These are phyloP conservation scores for Lanmaoa pseudosensibilis DNA, from an alignment of 768 basidiomycete species.

Conservation along the genomic window DNA sequence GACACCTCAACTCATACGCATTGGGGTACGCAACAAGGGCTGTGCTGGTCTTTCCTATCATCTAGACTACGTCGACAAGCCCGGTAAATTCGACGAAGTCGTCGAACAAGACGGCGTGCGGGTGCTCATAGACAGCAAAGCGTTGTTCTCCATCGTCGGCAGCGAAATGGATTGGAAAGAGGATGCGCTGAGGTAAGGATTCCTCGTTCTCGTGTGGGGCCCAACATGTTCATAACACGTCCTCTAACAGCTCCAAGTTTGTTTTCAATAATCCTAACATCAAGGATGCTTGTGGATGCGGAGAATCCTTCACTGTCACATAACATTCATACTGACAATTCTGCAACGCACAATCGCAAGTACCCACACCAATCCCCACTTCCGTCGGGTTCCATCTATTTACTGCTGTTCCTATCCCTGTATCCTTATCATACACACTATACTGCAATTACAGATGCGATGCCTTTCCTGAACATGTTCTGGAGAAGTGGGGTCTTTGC, in stretches of 20 bases:
- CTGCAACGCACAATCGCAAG: constrained; percentile 6
- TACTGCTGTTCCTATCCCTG: constrained; percentile 14
- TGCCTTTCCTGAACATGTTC: background rate
- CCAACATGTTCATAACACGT: constrained; percentile 1
- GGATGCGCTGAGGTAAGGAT: constrained; percentile 72
- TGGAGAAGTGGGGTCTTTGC: constrained; percentile 12
- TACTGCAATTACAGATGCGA: constrained; percentile 13
- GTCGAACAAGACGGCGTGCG: constrained; percentile 93
- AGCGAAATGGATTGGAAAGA: constrained; percentile 99
- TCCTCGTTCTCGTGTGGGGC: background rate
- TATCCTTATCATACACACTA: constrained; percentile 30
- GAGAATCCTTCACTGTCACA: constrained; percentile 81
- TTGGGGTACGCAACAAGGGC: constrained; percentile 96
- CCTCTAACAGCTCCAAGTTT: constrained; percentile 63
- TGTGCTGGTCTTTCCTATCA: constrained; percentile 88
- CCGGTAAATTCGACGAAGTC: constrained; percentile 92
- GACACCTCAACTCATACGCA: constrained; percentile 87
- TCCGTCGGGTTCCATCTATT: background rate
- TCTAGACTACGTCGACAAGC: constrained; percentile 90
- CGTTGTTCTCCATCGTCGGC: constrained; percentile 96
- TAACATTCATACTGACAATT: constrained; percentile 13
- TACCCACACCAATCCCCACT: constrained; percentile 12
- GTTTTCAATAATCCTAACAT: constrained; percentile 90
- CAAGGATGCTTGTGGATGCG: constrained; percentile 92
- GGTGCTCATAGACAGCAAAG: constrained; percentile 95